Base-by-base conservation (phyloP, 768 basidiomycete genomes). In the Suillus ampliporus region DNA sequence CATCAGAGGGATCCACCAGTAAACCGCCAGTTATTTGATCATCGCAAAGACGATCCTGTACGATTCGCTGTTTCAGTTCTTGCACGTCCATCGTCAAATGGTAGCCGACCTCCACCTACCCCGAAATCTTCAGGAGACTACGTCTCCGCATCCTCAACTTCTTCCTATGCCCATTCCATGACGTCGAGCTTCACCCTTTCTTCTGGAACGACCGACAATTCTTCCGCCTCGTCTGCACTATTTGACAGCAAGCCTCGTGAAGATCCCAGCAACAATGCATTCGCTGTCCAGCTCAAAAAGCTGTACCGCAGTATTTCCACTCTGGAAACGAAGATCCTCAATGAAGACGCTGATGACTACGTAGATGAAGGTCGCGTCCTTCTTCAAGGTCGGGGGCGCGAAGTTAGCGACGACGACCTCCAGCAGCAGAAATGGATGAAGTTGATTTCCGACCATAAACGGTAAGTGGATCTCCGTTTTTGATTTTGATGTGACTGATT, bases 11-110 rank as follows among this genome's bases (percentile, higher is more conserved):
- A 61, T 58, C 62, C 59, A 35, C 75, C 51, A 67, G 15, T 72
- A 6, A 73, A 76, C 50, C 78, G 81, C 10, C 91, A 90, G 64
- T 85, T 97, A 0, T 96, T 95, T 62, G 95, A 99, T 71, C 93
- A 92, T 63, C 84, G 92, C 43, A 89, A 93, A 69, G 92, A 99
- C 73, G 94, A 99, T 73, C 94, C 97, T 0, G 86, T 95, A 37
- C 86, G 90, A 13, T 99, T 99, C 76, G 54, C 54, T 1, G 52
- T 53, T 0, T 80, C 86, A 43, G 84, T 88, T 38, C 82, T 87
- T 40, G 78, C 85, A 5, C 84, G 88, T 46, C 83, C 88, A 10
- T 71, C 61, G 21, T 51, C 51, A 64, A 70, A 10, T 56, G 71
- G 68, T 57, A 71, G 72, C 44, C 83, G 83, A 7, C 80, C 83